phyloP scores from a whole-genome alignment of 78 protist genomes.

The Dictyostelium brefeldianum region DNA sequence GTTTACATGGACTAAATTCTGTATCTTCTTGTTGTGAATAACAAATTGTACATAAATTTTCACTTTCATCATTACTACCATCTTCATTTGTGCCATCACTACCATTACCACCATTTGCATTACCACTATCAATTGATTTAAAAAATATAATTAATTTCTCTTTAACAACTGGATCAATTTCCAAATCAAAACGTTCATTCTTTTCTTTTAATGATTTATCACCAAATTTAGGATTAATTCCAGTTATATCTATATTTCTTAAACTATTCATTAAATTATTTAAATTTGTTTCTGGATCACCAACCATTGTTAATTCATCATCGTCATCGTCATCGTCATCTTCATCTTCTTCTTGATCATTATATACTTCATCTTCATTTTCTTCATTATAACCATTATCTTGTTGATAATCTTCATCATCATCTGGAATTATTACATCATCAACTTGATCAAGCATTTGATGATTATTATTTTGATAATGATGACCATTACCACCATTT shows the following conservation, averaged over 20 bases:
- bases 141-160: not conserved
- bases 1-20: slow-evolving; percentile 14
- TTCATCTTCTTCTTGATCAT: not conserved
- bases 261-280: not conserved
- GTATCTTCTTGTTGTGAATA: slow-evolving; percentile 6
- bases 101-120: too few species aligned
- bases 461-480: not conserved
- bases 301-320: not conserved
- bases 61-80: not conserved
- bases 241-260: not conserved
- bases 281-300: too few species aligned
- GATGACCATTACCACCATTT: not conserved
- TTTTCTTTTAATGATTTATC: not conserved
- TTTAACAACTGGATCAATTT: not conserved
- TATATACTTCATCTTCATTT: not conserved
- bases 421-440: not conserved
- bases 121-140: not conserved
- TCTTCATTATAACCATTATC: not conserved
- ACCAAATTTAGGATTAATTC: too few species aligned
- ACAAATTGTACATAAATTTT: slow-evolving; percentile 1
- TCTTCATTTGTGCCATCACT: not conserved
- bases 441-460: too few species aligned
- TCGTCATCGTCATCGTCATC: not conserved
- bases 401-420: not conserved
- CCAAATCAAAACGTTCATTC: not conserved